Evolutionary conservation across 2,329 filamentous ascomycete species (phyloP), one percentile per base, ranked within the genome.

Genomic region (Diplocarpon rosae): DNA sequence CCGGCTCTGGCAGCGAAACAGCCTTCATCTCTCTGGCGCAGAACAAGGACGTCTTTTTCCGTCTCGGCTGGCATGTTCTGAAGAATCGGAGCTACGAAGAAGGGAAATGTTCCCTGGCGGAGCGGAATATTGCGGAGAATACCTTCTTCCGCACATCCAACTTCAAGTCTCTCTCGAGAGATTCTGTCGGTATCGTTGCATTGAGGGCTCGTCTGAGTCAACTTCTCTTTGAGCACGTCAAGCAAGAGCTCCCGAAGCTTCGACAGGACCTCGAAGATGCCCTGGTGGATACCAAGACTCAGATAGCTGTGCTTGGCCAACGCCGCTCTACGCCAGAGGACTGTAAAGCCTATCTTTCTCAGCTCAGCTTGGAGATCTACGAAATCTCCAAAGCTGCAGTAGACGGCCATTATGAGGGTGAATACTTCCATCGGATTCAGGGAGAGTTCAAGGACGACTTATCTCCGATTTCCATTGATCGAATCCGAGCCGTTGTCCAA

Each of bases 31-130:
- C 59, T 1, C 59, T 68, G 12, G 58, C 66, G 1, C 54, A 55
- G 20, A 70, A 72, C 33, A 57, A 69, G 35, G 62, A 67, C 42
- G 54, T n/a, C n/a, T n/a, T 65, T 0, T 49, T 53, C 13, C 59
- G 63, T 27, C 60, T 73, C 0, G 70, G 71, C 2, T 73, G 70
- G 69, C 70, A 73, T 53, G 64, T 66, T 0, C 50, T 73, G 8
- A 65, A 63, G 41, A 73, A 73, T 52, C 47, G 68, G 29, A 54
- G 63, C 43, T 65, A 62, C 50, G 52, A 72, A 49, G 52, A 66
- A 45, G 39, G 62, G 47, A 38, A 66, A 49, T 31, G 52, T 54
- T 44, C 60, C 30, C 7, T 59, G 1, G 29, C 38, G 36, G 38
- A 52, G 48, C 50, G 57, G 20, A 58, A 56, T 33, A 27, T 32